Percentiles rank a stretch among this genome's conserved stretches.
Evolutionary conservation across 2,329 filamentous ascomycete species (phyloP).

Genomic region (Fusarium xylarioides): DNA sequence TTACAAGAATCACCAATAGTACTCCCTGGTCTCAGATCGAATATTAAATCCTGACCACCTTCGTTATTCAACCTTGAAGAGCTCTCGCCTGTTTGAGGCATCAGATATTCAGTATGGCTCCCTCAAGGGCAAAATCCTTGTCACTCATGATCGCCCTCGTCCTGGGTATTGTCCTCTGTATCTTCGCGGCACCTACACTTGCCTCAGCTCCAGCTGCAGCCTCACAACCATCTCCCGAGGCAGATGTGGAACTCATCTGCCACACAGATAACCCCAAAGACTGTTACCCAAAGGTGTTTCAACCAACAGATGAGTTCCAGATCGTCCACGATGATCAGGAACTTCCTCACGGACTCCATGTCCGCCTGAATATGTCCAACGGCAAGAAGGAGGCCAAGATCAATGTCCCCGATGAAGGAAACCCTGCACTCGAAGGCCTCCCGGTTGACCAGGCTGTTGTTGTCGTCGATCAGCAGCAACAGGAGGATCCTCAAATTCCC

Average conservation of each 20-base stretch:
- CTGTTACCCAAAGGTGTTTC: constrained; percentile 73
- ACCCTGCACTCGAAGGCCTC: constrained; percentile 58
- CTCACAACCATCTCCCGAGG: constrained; percentile 45
- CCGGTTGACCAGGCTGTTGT: constrained; percentile 63
- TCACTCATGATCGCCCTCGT: constrained; percentile 37
- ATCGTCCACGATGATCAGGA: constrained; percentile 70
- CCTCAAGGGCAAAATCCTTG: constrained; percentile 36
- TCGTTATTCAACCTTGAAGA: background rate
- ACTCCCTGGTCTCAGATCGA: background rate
- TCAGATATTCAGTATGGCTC: constrained; percentile 31
- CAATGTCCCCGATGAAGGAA: constrained; percentile 64
- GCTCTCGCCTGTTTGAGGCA: background rate
- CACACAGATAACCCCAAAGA: constrained; percentile 67
- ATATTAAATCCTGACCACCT: background rate
- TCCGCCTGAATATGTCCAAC: constrained; percentile 71
- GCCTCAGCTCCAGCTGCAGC: constrained; percentile 46
- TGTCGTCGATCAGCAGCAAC: constrained; percentile 60
- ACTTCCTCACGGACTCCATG: constrained; percentile 70
- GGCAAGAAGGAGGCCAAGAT: constrained; percentile 73
- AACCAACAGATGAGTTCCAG: constrained; percentile 72
- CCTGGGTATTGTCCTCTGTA: constrained; percentile 42
- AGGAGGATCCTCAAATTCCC: constrained; percentile 50
- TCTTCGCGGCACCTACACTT: constrained; percentile 36
- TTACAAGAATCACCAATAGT: background rate
- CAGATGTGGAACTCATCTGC: constrained; percentile 69